Conservation (phyloP, 306 rosid species). For the Castanopsis chinensis region DNA sequence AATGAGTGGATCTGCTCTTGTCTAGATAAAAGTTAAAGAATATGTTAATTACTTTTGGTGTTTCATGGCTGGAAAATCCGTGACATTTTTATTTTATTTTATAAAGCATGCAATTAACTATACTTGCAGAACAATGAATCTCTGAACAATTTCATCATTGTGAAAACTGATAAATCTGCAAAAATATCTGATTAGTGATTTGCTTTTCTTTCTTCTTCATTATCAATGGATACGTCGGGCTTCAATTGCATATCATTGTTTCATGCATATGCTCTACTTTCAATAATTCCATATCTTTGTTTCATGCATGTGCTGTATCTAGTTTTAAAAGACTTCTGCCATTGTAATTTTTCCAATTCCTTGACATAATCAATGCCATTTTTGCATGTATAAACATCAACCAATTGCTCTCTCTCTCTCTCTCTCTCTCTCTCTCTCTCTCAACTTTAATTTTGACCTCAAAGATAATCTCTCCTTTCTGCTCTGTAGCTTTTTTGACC, state of each 20-base stretch:
- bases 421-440: constrained; percentile 8
- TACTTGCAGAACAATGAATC: constrained; percentile 34
- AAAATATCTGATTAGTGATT: constrained; percentile 45
- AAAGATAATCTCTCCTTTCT: constrained; percentile 20
- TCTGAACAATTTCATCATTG: constrained; percentile 51
- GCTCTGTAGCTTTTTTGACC: constrained; percentile 30
- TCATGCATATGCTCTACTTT: constrained; percentile 49
- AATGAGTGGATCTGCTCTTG: constrained; percentile 62
- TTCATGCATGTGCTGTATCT: constrained; percentile 42
- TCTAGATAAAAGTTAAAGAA: constrained; percentile 44
- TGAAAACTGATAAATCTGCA: constrained; percentile 67
- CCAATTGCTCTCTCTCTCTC: constrained; percentile 14
- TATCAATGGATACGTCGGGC: constrained; percentile 21
- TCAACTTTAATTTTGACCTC: constrained; percentile 31
- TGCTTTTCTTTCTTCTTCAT: constrained; percentile 42
- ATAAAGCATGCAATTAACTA: constrained; percentile 34
- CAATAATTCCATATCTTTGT: constrained; percentile 30
- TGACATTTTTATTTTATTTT: constrained; percentile 37
- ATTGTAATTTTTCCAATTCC: constrained; percentile 21
- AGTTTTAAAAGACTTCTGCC: constrained; percentile 27
- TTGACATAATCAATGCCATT: constrained; percentile 11
- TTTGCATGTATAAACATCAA: constrained; percentile 38
- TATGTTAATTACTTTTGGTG: constrained; percentile 30
- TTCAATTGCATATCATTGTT: constrained; percentile 27
- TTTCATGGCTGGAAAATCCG: constrained; percentile 47